Base-by-base conservation (phyloP, 441 rosid genomes). In the Kokia cookei region DNA sequence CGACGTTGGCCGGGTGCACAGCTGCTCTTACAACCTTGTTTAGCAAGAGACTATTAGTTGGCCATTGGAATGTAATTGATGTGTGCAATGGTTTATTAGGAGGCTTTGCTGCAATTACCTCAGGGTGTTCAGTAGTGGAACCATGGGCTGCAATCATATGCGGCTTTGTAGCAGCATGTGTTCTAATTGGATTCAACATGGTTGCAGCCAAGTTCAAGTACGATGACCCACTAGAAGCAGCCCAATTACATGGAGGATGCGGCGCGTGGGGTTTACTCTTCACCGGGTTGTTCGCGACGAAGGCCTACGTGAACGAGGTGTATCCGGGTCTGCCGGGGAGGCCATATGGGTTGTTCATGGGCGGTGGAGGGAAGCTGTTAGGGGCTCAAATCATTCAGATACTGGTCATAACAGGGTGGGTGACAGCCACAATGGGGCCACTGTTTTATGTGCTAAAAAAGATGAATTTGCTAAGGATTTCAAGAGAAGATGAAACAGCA, bases 121-220 rank as follows among this genome's bases (percentile, higher is more conserved):
- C 89, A 0, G 89, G 91, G 6, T 87, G 91, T 68, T 82, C 89
- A 0, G 89, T 87, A 12, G 91, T 85, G 10, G 87, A 87, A 72
- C 91, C 91, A 0, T 87, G 89, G 89, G 89, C 91, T 5, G 91
- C 87, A 57, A 76, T 87, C 59, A 71, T 85, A 0, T 87, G 91
- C 3, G 91, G 91, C 5, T 85, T 85, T 27, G 78, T 85, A 1
- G 83, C 91, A 0, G 73, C 91, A 2, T 78, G 82, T 80, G 91
- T 87, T 15, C 75, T 85, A 5, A 84, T 82, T 0, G 84, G 86
- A 17, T 81, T 78, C 55, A 84, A 85, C 76, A 79, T 69, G 48
- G 72, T 85, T 0, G 91, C 88, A 10, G 78, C 81, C 79, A 84
- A 72, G 76, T 7, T 84, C 0, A 81, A 75, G 69, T 85, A 72